Percentiles rank a stretch among this genome's conserved stretches.
Evolutionary conservation across 2,329 filamentous ascomycete species (phyloP).

Genomic region (Colletotrichum nymphaeae): DNA sequence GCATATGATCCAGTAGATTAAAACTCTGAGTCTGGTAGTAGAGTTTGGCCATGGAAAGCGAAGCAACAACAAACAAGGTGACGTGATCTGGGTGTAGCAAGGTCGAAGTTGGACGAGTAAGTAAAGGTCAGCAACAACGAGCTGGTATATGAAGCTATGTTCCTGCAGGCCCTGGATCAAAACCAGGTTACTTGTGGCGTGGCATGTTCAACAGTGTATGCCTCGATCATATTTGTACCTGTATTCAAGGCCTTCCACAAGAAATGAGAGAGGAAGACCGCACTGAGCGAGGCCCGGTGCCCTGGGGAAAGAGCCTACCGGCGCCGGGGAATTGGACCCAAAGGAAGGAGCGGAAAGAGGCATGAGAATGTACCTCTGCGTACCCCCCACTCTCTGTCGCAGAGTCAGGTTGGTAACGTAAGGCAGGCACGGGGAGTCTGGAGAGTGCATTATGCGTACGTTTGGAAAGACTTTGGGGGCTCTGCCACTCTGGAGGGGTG

Average conservation of each 20-base stretch:
- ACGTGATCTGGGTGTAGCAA: not conserved
- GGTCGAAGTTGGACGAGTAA: not conserved
- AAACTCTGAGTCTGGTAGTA: not conserved
- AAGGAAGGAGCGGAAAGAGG: not conserved
- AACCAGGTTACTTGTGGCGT: not conserved
- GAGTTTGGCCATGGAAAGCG: not conserved
- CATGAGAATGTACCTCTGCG: not conserved
- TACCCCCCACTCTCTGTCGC: constrained; percentile 13
- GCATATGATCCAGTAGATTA: too few species aligned
- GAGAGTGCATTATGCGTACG: not conserved
- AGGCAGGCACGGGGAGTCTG: not conserved
- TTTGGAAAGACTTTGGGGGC: constrained; percentile 4
- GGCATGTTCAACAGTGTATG: not conserved
- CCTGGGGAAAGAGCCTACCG: not conserved
- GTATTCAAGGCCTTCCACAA: not conserved
- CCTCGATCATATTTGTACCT: not conserved
- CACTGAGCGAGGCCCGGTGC: not conserved
- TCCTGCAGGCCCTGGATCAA: not conserved
- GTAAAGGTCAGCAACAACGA: not conserved
- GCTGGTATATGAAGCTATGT: not conserved
- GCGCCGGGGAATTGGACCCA: constrained; percentile 10
- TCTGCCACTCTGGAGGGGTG: not conserved
- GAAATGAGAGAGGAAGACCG: not conserved
- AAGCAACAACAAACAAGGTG: not conserved
- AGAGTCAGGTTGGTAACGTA: constrained; percentile 12